Evolutionary conservation across 1,284 basidiomycete genomes (phyloP), one percentile per base, ranked within the genome.

Genomic region (Leccinum fallax): DNA sequence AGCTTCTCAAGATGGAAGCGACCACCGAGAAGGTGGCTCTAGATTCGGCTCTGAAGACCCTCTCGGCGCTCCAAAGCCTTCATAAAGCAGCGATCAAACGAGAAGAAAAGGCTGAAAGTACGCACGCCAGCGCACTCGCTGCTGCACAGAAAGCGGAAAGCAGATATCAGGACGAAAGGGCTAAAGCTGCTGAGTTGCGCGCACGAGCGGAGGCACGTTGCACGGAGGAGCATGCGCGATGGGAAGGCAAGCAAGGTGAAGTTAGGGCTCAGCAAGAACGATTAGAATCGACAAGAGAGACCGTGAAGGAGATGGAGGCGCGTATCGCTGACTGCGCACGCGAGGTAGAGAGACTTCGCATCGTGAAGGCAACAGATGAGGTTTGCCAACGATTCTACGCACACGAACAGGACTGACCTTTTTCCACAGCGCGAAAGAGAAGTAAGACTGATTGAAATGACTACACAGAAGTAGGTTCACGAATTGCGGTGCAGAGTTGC

Each of bases 351-450:
- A 70, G 64, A 58, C 64, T 74, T 49, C 73, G 72, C 24, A 60
- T 75, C 10, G 53, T 72, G 6, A 76, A 75, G 52, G 73, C 64
- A 54, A 76, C 66, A 15, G 72, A 74, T n/a, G 72, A 74, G 66
- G 72, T 76, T 38, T 16, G 73, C 61, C 6, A 11, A 28, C 38
- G 26, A 36, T 1, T 13, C n/a, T 8, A 43, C 4, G 8, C n/a
- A 28, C 24, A 13, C 16, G 26, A n/a, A 43, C 34, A n/a, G 24
- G 11, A 28, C 61, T 71, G 32, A 75, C 54, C 9, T 58, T 53
- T 53, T 30, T 19, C 6, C 49, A 36, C n/a, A 74, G 74, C 75
- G 72, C 48, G 74, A 76, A 60, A 67, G 75, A 62, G 68, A 67
- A 46, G 72, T 55, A 13, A 75, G 64, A 49, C 58, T 67, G 24